These are phyloP conservation scores for Aspergillus saccharolyticus DNA, from an alignment of 495 filamentous ascomycete species.

Conservation along the genomic window DNA sequence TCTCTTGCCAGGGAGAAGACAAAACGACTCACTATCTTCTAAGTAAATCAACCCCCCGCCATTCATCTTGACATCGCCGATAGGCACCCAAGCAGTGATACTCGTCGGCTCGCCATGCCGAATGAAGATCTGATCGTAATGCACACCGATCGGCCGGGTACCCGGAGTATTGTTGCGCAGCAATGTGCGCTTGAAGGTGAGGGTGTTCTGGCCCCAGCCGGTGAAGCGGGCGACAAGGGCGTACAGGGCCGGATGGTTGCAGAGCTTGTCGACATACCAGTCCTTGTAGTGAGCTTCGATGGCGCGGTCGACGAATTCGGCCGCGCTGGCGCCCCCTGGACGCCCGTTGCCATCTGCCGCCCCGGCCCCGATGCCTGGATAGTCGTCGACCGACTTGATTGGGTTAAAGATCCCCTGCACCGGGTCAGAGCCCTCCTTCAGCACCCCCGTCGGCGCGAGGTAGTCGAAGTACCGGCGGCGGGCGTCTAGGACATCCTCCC, in stretches of 20 bases:
- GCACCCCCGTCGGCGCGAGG: slow-evolving; percentile 49
- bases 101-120: slow-evolving; percentile 51
- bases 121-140: slow-evolving; percentile 66
- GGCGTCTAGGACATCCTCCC: slow-evolving; percentile 50
- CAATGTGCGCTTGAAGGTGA: slow-evolving; percentile 44
- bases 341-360: slow-evolving; percentile 44
- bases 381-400: slow-evolving; percentile 40
- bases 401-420: slow-evolving; percentile 51
- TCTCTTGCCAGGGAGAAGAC: background rate
- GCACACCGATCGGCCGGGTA: slow-evolving; percentile 55
- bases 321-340: slow-evolving; percentile 40
- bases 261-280: slow-evolving; percentile 55
- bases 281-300: slow-evolving; percentile 51
- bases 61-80: slow-evolving; percentile 52
- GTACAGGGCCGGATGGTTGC: slow-evolving; percentile 47
- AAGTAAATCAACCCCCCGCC: slow-evolving; percentile 62
- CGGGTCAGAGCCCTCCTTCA: slow-evolving; percentile 40
- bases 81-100: slow-evolving; percentile 62
- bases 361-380: slow-evolving; percentile 55
- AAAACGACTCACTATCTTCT: slow-evolving; percentile 39
- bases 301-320: slow-evolving; percentile 49
- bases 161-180: slow-evolving; percentile 57
- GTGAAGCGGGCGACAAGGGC: slow-evolving; percentile 50
- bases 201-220: slow-evolving; percentile 49
- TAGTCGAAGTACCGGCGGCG: slow-evolving; percentile 54